phyloP scores from a whole-genome alignment of 2,329 filamentous ascomycete genomes.

The Massarina eburnea region DNA sequence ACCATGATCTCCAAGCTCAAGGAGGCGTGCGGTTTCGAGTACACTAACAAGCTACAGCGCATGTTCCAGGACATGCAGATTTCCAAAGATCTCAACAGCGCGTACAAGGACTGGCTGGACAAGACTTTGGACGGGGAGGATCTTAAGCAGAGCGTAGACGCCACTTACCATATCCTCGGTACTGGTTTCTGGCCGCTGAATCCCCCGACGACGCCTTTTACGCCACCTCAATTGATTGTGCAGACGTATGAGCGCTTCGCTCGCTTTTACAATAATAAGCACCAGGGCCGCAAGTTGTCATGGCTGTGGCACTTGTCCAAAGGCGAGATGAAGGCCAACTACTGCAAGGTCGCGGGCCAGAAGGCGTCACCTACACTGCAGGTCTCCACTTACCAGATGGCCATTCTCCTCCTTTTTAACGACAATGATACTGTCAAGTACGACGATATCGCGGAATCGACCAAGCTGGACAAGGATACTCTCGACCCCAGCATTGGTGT shows the following conservation, averaged over 20 bases:
- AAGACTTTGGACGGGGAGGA: conserved; percentile 66
- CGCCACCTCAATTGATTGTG: conserved; percentile 79
- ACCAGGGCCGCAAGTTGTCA: conserved; percentile 92
- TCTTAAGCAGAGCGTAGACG: conserved; percentile 73
- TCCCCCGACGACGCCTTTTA: conserved; percentile 84
- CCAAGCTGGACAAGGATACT: conserved; percentile 76
- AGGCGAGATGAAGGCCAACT: conserved; percentile 92
- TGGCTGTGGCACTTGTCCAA: conserved; percentile 99
- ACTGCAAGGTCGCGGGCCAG: conserved; percentile 64
- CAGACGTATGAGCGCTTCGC: conserved; percentile 88
- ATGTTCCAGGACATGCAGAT: conserved; percentile 99
- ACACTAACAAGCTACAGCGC: conserved; percentile 98
- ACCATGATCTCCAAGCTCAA: conserved; percentile 99
- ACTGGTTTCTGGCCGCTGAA: conserved; percentile 97
- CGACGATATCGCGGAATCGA: conserved; percentile 81
- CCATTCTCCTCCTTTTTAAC: conserved; percentile 91
- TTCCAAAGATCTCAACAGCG: conserved; percentile 91
- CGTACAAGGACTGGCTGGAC: conserved; percentile 78
- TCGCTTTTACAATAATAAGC: conserved; percentile 93
- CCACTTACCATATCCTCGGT: conserved; percentile 88
- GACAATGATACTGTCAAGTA: conserved; percentile 83
- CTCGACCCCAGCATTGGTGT: conserved; percentile 85
- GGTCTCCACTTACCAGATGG: conserved; percentile 98
- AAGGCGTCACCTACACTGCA: conserved; percentile 97
- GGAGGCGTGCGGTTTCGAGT: conserved; percentile 97